A percentile compares a stretch with the other conserved stretches of the same genome.
Conservation (phyloP, 176 grass and related monocot species). For the Thinopyrum elongatum region DNA sequence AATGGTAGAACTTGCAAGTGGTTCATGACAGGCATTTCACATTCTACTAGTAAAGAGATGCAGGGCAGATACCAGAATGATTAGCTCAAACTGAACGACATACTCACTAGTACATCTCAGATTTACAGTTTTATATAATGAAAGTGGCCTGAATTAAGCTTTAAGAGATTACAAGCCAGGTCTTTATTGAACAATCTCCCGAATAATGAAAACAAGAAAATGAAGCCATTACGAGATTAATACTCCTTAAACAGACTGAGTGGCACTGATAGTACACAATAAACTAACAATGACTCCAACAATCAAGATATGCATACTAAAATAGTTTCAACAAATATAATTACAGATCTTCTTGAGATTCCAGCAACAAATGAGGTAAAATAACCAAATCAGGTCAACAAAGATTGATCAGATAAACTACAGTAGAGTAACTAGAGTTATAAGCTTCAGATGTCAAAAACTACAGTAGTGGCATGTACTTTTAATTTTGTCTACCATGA, state of each 20-base stretch:
- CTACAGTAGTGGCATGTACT: not conserved
- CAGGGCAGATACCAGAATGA: not conserved
- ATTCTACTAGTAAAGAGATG: not conserved
- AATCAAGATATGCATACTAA: not conserved
- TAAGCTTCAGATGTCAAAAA: not conserved
- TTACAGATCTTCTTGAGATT: not conserved
- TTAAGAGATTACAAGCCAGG: not conserved
- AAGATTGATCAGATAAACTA: not conserved
- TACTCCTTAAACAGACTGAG: not conserved
- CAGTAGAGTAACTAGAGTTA: not conserved
- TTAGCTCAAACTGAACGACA: not conserved
- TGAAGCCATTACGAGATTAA: not conserved
- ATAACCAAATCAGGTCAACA: not conserved
- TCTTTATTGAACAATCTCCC: not conserved
- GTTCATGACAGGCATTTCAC: not conserved
- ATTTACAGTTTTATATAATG: constrained; percentile 14
- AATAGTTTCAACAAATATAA: not conserved
- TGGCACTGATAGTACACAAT: not conserved
- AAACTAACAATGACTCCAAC: not conserved
- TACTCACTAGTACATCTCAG: not conserved
- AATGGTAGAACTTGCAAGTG: not conserved
- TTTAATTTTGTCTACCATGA: not conserved
- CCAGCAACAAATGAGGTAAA: not conserved
- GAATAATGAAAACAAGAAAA: not conserved
- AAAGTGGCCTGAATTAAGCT: not conserved